phyloP scores from a whole-genome alignment of 2,329 filamentous ascomycete species.

The Xylaria sp. region DNA sequence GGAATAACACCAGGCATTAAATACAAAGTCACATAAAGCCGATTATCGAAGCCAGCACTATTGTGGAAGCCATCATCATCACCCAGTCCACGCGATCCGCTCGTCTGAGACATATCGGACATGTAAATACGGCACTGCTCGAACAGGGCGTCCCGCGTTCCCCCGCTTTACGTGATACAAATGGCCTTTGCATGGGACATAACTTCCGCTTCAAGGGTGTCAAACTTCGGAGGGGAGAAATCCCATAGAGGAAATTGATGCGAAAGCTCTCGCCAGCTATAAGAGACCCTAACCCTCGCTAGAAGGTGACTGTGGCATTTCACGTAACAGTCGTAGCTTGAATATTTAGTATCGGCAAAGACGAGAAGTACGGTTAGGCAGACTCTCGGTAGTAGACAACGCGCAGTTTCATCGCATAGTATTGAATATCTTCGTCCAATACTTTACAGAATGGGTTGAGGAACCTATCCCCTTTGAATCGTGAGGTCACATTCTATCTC shows the following conservation, averaged over 20 bases:
- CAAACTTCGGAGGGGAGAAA: neutral
- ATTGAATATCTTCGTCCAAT: neutral
- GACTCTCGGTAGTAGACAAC: neutral
- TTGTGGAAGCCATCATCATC: neutral
- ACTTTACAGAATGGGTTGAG: neutral
- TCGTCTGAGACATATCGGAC: neutral
- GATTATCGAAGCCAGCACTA: neutral
- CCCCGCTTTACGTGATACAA: conserved; percentile 18
- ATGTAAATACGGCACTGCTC: conserved; percentile 2
- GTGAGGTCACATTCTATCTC: neutral
- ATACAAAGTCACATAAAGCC: neutral
- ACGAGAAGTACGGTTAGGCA: neutral
- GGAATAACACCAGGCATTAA: too few relatives aligned
- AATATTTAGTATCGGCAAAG: neutral
- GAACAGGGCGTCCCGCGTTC: neutral
- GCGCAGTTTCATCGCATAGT: neutral
- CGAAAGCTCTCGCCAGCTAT: neutral
- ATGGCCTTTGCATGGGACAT: neutral
- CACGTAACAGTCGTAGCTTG: neutral
- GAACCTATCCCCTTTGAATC: neutral
- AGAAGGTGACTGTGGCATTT: neutral
- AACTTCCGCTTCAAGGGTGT: conserved; percentile 3
- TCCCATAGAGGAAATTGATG: conserved; percentile 11
- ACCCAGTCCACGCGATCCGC: too few relatives aligned
- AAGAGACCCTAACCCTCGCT: neutral